Evolutionary conservation across 345 rosid genomes (phyloP).

Genomic region (Dovyalis caffra): DNA sequence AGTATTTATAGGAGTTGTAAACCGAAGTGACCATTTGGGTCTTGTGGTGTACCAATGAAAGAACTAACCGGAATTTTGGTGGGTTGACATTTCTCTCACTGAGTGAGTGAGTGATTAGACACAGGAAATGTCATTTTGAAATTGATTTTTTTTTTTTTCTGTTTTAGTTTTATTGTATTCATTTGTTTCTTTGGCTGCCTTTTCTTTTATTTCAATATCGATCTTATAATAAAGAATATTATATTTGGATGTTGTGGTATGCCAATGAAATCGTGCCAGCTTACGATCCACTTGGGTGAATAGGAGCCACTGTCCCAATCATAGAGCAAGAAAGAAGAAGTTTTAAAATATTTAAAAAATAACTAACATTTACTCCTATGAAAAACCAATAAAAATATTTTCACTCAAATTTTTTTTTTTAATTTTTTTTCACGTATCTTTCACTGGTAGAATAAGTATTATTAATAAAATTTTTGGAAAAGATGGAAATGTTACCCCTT

Average conservation of each 20-base stretch:
- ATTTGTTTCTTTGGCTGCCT: neutral
- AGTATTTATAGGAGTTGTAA: slow-evolving; percentile 20
- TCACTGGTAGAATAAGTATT: no score
- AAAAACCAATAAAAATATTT: no score
- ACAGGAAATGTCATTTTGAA: slow-evolving; percentile 33
- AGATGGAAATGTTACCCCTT: no score
- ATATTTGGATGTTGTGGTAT: no score
- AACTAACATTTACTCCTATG: no score
- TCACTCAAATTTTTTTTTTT: no score
- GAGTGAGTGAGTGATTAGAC: slow-evolving; percentile 24
- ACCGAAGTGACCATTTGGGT: neutral
- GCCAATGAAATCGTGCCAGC: slow-evolving; percentile 6
- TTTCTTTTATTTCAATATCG: neutral
- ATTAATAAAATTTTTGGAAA: no score
- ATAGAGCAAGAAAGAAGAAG: neutral
- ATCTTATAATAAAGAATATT: neutral
- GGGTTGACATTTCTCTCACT: slow-evolving; percentile 50
- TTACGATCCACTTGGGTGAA: slow-evolving; percentile 3
- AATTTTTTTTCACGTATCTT: no score
- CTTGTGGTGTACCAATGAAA: slow-evolving; percentile 3
- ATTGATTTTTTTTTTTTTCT: slow-evolving; percentile 17
- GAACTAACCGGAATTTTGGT: slow-evolving; percentile 23
- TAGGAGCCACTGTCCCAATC: neutral
- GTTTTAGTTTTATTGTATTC: neutral
- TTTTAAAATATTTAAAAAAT: no score